Evolutionary conservation across 1,139 yeast genomes (phyloP).

Genomic region (Candida sojae): DNA sequence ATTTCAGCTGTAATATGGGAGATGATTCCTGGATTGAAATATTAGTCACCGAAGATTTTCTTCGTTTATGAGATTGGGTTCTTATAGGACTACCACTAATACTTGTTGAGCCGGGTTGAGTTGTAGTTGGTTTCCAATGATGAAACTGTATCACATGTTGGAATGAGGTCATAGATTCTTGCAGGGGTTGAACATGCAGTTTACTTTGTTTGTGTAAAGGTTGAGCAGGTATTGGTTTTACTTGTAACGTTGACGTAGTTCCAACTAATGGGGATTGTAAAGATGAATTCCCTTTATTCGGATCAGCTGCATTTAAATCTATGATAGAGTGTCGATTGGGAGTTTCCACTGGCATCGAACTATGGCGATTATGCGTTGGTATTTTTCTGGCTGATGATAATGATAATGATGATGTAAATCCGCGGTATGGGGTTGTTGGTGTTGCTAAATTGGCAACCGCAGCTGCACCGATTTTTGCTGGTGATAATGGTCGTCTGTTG

Average conservation of each 20-base stretch:
- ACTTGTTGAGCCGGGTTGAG: conserved; percentile 19
- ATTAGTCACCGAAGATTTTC: conserved; percentile 19
- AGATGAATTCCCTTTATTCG: conserved; percentile 1
- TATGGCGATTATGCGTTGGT: conserved; percentile 40
- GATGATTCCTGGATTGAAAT: conserved; percentile 7
- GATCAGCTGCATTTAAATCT: conserved; percentile 8
- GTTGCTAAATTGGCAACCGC: conserved; percentile 60
- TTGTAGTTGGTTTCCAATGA: conserved; percentile 49
- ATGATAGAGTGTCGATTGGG: conserved; percentile 9
- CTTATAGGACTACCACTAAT: conserved; percentile 10
- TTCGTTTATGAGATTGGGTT: conserved; percentile 20
- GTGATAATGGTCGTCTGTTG: conserved; percentile 43
- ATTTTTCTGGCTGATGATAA: conserved; percentile 14
- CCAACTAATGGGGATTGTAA: conserved; percentile 24
- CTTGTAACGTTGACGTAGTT: conserved; percentile 42
- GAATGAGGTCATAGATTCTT: conserved; percentile 53
- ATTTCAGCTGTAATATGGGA: conserved; percentile 2
- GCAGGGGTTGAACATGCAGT: conserved; percentile 42
- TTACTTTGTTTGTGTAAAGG: conserved; percentile 40
- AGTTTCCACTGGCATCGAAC: conserved; percentile 42
- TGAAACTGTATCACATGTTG: conserved; percentile 55
- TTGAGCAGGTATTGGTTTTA: conserved; percentile 47
- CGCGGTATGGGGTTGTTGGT: conserved; percentile 32
- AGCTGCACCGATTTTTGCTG: conserved; percentile 72
- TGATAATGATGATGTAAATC: conserved; percentile 17